A percentile compares a stretch with the other conserved stretches of the same genome.
These are phyloP conservation scores for Metschnikowia lunata DNA, from an alignment of 805 yeast species.

Conservation along the genomic window DNA sequence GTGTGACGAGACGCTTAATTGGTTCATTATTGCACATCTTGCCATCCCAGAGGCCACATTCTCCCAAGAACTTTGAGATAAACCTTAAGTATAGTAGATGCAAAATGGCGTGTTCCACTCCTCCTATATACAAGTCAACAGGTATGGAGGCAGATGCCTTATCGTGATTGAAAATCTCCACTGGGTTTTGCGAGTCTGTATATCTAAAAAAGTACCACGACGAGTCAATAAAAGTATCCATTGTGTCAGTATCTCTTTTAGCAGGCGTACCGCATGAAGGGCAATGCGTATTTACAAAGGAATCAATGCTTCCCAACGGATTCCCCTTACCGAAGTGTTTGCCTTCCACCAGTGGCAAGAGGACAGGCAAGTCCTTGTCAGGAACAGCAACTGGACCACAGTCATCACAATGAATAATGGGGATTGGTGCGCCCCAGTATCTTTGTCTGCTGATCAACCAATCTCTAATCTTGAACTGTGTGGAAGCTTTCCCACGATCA, in stretches of 20 bases:
- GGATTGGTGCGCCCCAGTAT: constrained; percentile 99
- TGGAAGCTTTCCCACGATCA: constrained; percentile 43
- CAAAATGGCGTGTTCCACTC: constrained; percentile 93
- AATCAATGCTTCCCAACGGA: constrained; percentile 54
- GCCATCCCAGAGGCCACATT: constrained; percentile 68
- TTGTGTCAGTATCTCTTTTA: constrained; percentile 90
- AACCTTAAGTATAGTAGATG: constrained; percentile 87
- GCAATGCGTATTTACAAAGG: constrained; percentile 70
- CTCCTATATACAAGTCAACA: constrained; percentile 89
- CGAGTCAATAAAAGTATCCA: constrained; percentile 98
- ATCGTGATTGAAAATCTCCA: constrained; percentile 49
- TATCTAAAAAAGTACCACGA: constrained; percentile 94
- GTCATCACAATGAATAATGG: constrained; percentile 76
- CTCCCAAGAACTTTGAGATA: constrained; percentile 70
- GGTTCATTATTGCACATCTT: constrained; percentile 66
- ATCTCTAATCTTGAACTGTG: constrained; percentile 71
- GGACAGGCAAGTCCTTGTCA: constrained; percentile 77
- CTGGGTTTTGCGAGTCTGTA: constrained; percentile 63
- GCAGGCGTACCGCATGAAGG: constrained; percentile 77
- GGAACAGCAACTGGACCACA: constrained; percentile 96
- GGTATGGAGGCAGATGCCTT: constrained; percentile 59
- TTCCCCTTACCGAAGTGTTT: constrained; percentile 61
- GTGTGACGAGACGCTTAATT: constrained; percentile 73
- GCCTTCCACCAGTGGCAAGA: constrained; percentile 60
- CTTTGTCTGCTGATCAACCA: constrained; percentile 95